phyloP scores from a whole-genome alignment of 2,329 filamentous ascomycete genomes.

The Paecilomyces dactylethromorphus region DNA sequence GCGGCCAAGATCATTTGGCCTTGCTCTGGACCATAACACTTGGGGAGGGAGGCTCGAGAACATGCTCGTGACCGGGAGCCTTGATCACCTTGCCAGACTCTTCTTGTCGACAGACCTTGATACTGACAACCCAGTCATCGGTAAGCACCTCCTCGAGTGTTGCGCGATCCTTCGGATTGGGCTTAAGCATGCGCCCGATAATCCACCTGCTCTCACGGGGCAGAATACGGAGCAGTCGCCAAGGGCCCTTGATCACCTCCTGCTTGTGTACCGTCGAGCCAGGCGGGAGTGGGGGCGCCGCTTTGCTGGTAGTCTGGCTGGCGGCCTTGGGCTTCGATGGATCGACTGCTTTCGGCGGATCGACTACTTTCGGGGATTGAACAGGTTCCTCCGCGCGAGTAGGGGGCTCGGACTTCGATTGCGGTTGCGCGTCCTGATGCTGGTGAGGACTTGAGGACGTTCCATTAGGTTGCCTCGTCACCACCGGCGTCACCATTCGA shows the following conservation, averaged over 20 bases:
- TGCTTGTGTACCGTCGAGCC: constrained; percentile 37
- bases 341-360: too few relatives aligned
- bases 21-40: constrained; percentile 29
- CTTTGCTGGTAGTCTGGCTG: constrained; percentile 31
- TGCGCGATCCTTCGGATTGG: constrained; percentile 76
- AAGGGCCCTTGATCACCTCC: constrained; percentile 84
- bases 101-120: constrained; percentile 74
- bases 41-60: constrained; percentile 61
- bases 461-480: background rate
- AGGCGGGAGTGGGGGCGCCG: constrained; percentile 29
- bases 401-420: constrained; percentile 9
- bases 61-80: constrained; percentile 73
- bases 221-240: constrained; percentile 78
- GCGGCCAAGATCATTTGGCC: constrained; percentile 14
- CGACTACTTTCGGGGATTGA: background rate
- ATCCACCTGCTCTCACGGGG: constrained; percentile 87
- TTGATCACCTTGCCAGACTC: constrained; percentile 65
- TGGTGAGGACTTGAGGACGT: constrained; percentile 4
- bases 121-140: constrained; percentile 85
- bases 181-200: constrained; percentile 84
- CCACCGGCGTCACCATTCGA: background rate
- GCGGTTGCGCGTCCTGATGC: background rate
- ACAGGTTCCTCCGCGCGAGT: constrained; percentile 13
- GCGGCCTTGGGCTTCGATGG: constrained; percentile 18
- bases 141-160: constrained; percentile 78